Evolutionary conservation across 768 basidiomycete species (phyloP), one percentile per base, ranked within the genome.

Genomic region (Pleurotus cornucopiae): DNA sequence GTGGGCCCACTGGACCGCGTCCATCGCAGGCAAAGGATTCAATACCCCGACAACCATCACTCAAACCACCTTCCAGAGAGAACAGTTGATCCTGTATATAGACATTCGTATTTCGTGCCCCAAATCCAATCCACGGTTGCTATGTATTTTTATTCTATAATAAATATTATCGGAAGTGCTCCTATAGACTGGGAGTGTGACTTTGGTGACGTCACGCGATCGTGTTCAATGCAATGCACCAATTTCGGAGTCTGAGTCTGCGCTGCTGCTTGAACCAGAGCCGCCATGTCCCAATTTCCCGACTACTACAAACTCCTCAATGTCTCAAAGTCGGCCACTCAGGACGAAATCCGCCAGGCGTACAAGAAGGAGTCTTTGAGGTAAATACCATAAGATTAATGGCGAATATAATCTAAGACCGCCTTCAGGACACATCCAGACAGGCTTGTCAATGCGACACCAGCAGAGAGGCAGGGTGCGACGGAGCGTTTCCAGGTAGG

Each of bases 401-500:
- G 9, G 11, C 30, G 30, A 34, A 34, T 34, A 4, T 7, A 34
- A 4, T 34, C 11, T 37, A 16, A 16, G 56, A 49, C 52, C 60
- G 61, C 58, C 41, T 56, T 59, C 59, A 94, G 89, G 70, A 94
- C 91, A 1, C 94, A 97, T 67, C 94, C 94, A 2, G 94, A 97
- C 67, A 76, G 94, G 60, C 73, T 94, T 20, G 75, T 74, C 14
- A 88, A 85, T 58, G 89, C 84, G 3, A 83, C 82, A 3, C 76
- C 82, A 16, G 75, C 76, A n/a, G 88, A 94, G 69, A 88, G 80
- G 69, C 81, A 79, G 63, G 67, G 63, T 12, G 86, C 94, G 0
- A 97, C 94, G 2, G 93, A 94, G 69, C 78, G 78, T 55, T 96
- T 95, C 68, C 92, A 94, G 76, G 91, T 85, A 60, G 4, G 23